Evolutionary conservation across 2,329 filamentous ascomycete genomes (phyloP).

Genomic region (Microdochium paspali): DNA sequence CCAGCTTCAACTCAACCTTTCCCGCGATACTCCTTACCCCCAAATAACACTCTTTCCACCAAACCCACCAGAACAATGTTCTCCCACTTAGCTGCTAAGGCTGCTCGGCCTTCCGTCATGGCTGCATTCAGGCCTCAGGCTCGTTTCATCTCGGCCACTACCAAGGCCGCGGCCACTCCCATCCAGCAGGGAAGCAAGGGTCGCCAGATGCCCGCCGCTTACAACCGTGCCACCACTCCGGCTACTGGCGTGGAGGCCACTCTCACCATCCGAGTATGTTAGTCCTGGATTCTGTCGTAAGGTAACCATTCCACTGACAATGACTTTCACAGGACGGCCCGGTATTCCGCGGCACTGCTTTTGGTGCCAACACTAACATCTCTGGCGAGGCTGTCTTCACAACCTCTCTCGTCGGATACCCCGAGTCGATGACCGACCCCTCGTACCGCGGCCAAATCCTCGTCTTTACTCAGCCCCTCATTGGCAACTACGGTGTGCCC

Average conservation of each 20-base stretch:
- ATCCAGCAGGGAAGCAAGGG: slow-evolving; percentile 51
- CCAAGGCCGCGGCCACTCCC: neutral
- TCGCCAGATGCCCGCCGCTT: slow-evolving; percentile 53
- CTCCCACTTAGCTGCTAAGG: slow-evolving; percentile 47
- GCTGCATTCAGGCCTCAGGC: slow-evolving; percentile 24
- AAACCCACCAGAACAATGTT: slow-evolving; percentile 40
- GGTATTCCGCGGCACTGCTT: slow-evolving; percentile 92
- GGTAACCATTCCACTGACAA: slow-evolving; percentile 14
- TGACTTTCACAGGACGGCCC: slow-evolving; percentile 63
- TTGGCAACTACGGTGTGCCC: slow-evolving; percentile 97
- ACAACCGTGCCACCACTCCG: slow-evolving; percentile 51
- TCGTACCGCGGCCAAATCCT: slow-evolving; percentile 92
- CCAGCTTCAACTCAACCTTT: slow-evolving; percentile 8
- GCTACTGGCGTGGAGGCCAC: slow-evolving; percentile 73
- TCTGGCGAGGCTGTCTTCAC: slow-evolving; percentile 98
- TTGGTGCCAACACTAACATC: slow-evolving; percentile 92
- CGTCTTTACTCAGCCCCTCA: slow-evolving; percentile 95
- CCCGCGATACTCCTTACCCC: neutral
- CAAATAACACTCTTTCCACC: neutral
- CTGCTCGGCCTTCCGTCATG: slow-evolving; percentile 33
- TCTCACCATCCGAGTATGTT: slow-evolving; percentile 78
- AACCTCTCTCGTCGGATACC: slow-evolving; percentile 94
- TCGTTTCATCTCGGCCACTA: slow-evolving; percentile 18
- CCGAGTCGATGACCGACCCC: slow-evolving; percentile 85
- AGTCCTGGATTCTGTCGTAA: neutral